Evolutionary conservation across 2,329 filamentous ascomycete species (phyloP), one percentile per base, ranked within the genome.

Genomic region (Neophaeococcomyces aloes): DNA sequence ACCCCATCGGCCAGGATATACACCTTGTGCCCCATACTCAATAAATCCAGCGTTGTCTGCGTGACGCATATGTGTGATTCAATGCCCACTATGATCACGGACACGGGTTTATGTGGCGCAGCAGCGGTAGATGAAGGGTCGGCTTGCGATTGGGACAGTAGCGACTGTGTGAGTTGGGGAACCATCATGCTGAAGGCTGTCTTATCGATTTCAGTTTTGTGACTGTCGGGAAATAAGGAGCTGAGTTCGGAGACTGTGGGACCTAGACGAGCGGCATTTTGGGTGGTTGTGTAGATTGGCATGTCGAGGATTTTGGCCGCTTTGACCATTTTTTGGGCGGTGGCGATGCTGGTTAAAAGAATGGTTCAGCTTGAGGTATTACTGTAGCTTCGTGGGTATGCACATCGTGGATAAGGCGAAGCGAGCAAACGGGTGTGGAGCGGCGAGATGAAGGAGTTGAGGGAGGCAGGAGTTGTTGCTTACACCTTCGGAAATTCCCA

Each of bases 21-120:
- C 5, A 95, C 89, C 42, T 71, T 70, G 63, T 94, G 85, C 1
- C 87, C 87, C 1, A 73, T 72, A 17, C 70, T 68, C 33, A 91
- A 67, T 38, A 94, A 67, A 66, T 95, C 89, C 32, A 95, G 71
- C 13, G 85, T 78, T 32, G 89, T 95, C 71, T 96, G 89, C 48
- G 86, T 88, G 23, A 96, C 79, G 69, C 89, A 96, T 60, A 96
- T 91, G 65, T 96, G 89, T 31, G 78, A 77, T 66, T 96, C 89
- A 59, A 96, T 94, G 29, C 89, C 89, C 13, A 94, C 81, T 50
- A 96, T 78, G 44, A 85, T 81, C 42, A 86, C 74, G 55, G 81
- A 74, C 17, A 75, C 66, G 1, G 59, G 59, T 1, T 63, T 56
- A 1, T 57, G 49, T 15, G 65, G 54, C 35, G 55, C 27, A 49